A percentile compares a stretch with the other conserved stretches of the same genome.
These are phyloP conservation scores for Globisporangium mamillatum DNA, from an alignment of 352 stramenopile species.

Conservation along the genomic window DNA sequence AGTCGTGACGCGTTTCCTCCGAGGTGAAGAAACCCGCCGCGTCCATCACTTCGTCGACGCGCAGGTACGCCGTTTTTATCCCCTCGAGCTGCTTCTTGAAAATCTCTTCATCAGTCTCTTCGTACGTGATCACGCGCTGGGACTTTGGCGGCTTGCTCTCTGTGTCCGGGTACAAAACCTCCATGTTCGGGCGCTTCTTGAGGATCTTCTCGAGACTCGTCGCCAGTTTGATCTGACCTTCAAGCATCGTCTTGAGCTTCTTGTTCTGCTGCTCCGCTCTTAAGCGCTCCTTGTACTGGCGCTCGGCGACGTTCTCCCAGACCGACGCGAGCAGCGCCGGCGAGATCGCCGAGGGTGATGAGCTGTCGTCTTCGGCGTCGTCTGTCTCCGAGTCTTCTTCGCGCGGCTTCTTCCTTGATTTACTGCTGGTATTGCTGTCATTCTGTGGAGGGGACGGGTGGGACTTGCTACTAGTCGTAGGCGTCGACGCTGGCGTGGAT, in stretches of 20 bases:
- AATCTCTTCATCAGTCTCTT: constrained; percentile 4
- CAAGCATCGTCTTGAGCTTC: constrained; percentile 28
- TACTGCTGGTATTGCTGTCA: background rate
- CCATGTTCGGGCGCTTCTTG: constrained; percentile 18
- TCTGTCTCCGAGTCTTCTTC: constrained; percentile 8
- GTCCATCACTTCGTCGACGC: constrained; percentile 3
- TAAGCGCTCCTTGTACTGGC: constrained; percentile 24
- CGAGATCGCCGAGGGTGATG: constrained; percentile 21
- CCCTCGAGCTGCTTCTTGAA: constrained; percentile 13
- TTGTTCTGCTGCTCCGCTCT: constrained; percentile 29
- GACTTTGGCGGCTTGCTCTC: constrained; percentile 6
- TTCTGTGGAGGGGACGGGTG: background rate
- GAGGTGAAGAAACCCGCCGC: constrained; percentile 1
- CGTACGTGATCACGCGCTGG: constrained; percentile 12
- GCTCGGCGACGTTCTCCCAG: constrained; percentile 31
- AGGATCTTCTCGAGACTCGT: constrained; percentile 22
- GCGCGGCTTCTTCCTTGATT: background rate
- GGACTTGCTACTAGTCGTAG: background rate
- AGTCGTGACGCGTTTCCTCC: constrained; percentile 7
- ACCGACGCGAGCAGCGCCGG: constrained; percentile 16
- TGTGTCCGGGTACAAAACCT: constrained; percentile 14
- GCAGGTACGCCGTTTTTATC: constrained; percentile 7
- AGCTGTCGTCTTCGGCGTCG: background rate
- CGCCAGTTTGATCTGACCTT: constrained; percentile 28
- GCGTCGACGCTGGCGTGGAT: background rate